Evolutionary conservation across 768 basidiomycete species (phyloP), one percentile per base, ranked within the genome.

Genomic region (Boletus subcaerulescens): DNA sequence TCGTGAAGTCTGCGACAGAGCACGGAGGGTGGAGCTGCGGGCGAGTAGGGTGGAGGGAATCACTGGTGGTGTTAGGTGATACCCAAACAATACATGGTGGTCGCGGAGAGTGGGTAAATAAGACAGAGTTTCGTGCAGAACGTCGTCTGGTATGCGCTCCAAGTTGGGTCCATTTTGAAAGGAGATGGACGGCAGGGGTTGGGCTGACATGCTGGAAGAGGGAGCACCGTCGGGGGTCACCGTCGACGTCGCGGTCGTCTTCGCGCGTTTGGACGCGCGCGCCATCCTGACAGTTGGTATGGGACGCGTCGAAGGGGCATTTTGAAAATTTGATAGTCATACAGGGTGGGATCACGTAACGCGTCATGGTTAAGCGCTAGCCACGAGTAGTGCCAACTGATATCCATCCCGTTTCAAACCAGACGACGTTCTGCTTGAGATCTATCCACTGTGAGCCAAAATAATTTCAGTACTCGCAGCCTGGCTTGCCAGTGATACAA

Each of bases 61-160:
- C 26, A 40, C 41, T 14, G 48, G 50, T 15, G 50, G 29, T 18
- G 26, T 29, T 29, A 29, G 26, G 33, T 1, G 3, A 11, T 14
- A 6, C 14, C 33, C 33, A 14, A 12, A 14, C 33, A 53, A 22
- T 5, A 48, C 45, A n/a, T 50, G 40, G 1, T 29, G 44, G 1
- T 29, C 32, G 11, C 11, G 17, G 36, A 53, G 24, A 5, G 54
- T 50, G 11, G 58, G 58, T 10, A 61, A 20, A 50, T 38, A 18
- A 2, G 53, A 49, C 0, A 60, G 33, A 11, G 60, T 45, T 41
- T 60, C 58, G 9, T 20, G 38, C 4, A 60, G 24, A 18, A 60
- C 44, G 10, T 56, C 58, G 17, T 60, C 48, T 3, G 58, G 60
- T 17, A 60, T 35, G 24, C 20, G 36, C 17, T 52, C 53, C 43